A percentile compares a stretch with the other conserved stretches of the same genome.
Conservation (phyloP, 352 stramenopile species). For the Globisporangium lucens region DNA sequence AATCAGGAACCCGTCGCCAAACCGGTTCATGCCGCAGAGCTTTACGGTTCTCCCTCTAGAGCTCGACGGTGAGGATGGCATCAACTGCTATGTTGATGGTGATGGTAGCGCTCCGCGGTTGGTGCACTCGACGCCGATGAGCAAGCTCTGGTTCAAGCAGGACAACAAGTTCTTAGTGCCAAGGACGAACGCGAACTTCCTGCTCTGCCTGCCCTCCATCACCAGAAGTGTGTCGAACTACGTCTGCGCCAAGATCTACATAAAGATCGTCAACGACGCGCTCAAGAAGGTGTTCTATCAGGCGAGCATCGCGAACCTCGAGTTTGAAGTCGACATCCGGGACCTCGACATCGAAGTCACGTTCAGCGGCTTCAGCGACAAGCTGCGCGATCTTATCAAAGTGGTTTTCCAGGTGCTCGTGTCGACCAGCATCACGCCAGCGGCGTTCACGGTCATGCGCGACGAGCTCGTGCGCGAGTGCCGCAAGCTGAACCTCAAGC, state of each 20-base stretch:
- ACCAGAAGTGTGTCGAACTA: slow-evolving; percentile 39
- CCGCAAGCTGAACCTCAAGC: slow-evolving; percentile 64
- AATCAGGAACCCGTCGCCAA: slow-evolving; percentile 27
- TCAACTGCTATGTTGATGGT: background rate
- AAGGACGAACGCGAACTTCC: slow-evolving; percentile 64
- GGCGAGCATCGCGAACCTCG: slow-evolving; percentile 52
- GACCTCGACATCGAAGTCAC: slow-evolving; percentile 68
- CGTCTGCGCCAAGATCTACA: slow-evolving; percentile 64
- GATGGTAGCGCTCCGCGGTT: slow-evolving; percentile 26
- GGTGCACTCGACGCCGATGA: slow-evolving; percentile 29
- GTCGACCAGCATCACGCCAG: slow-evolving; percentile 24
- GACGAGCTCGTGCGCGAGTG: slow-evolving; percentile 67
- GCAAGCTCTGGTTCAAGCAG: slow-evolving; percentile 77
- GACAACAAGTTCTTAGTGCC: slow-evolving; percentile 63
- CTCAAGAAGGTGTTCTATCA: slow-evolving; percentile 69
- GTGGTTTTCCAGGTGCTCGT: slow-evolving; percentile 47
- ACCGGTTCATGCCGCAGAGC: slow-evolving; percentile 67
- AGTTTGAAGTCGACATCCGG: slow-evolving; percentile 50
- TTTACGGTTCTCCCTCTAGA: slow-evolving; percentile 43
- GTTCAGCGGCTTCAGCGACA: slow-evolving; percentile 73
- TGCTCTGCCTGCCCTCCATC: slow-evolving; percentile 52
- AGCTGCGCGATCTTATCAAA: slow-evolving; percentile 46
- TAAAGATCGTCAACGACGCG: slow-evolving; percentile 58
- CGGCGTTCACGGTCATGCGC: slow-evolving; percentile 44
- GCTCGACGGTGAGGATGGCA: background rate